Evolutionary conservation across 257 asterid genomes (phyloP).

Genomic region (Ligustrum vulgare): DNA sequence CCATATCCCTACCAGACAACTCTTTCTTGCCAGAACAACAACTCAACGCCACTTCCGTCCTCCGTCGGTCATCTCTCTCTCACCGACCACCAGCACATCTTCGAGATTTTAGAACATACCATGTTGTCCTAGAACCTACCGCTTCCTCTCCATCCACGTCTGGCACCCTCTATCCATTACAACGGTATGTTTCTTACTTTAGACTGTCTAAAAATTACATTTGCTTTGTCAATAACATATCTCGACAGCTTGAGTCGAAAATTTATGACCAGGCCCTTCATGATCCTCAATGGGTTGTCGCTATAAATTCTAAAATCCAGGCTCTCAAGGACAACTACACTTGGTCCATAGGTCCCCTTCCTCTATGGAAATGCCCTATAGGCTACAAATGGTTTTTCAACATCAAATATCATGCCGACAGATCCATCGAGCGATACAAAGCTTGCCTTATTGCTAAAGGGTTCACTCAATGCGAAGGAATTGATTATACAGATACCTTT

Average conservation of each 20-base stretch:
- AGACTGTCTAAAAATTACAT: not conserved
- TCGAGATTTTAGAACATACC: not conserved
- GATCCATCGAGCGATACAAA: too few relatives aligned
- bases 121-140: not conserved
- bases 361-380: not conserved
- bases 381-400: not conserved
- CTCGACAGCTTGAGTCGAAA: not conserved
- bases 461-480: not conserved
- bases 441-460: not conserved
- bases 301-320: not conserved
- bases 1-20: not conserved
- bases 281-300: not conserved
- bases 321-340: not conserved
- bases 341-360: not conserved
- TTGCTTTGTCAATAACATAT: not conserved
- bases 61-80: not conserved
- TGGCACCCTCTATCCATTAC: not conserved
- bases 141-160: not conserved
- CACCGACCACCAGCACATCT: not conserved
- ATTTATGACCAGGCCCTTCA: not conserved
- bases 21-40: not conserved
- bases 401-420: not conserved
- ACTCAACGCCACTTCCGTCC: not conserved
- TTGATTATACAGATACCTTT: not conserved
- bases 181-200: not conserved